phyloP scores from a whole-genome alignment of 1,284 basidiomycete species.

The Ustilago lituana region DNA sequence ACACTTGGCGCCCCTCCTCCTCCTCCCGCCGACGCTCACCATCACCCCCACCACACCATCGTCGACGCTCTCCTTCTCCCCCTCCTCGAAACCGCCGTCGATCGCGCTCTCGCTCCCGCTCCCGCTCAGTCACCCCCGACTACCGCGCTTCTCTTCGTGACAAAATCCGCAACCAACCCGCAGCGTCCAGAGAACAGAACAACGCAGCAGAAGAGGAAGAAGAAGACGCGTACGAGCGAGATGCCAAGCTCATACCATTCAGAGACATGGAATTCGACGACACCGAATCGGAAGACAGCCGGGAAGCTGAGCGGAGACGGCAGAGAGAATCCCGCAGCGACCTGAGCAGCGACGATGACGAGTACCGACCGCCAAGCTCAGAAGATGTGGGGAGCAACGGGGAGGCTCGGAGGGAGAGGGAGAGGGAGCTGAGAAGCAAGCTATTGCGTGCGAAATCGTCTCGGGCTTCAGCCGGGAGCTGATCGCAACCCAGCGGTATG shows the following conservation, averaged over 20 bases:
- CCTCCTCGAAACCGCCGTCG: conserved; percentile 4
- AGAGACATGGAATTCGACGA: conserved; percentile 1
- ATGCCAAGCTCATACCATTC: not conserved
- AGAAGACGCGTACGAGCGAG: conserved; percentile 11
- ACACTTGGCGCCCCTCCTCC: conserved; percentile 7
- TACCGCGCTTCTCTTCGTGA: conserved; percentile 38
- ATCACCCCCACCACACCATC: too few relatives aligned
- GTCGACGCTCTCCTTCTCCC: conserved; percentile 12
- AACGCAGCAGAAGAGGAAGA: conserved; percentile 5
- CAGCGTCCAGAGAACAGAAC: not conserved
- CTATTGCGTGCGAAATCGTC: conserved; percentile 21
- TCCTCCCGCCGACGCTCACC: too few relatives aligned
- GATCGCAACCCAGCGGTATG: too few relatives aligned
- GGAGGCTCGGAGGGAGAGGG: conserved; percentile 1
- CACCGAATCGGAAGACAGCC: conserved; percentile 3
- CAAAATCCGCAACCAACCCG: conserved; percentile 6
- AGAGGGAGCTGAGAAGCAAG: conserved; percentile 28
- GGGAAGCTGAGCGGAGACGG: not conserved
- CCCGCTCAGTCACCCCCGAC: conserved; percentile 40
- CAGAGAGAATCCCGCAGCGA: not conserved
- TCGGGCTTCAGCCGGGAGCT: too few relatives aligned
- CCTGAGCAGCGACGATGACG: conserved; percentile 3
- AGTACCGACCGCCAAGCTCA: not conserved
- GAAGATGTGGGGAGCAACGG: conserved; percentile 1
- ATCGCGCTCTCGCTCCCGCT: conserved; percentile 11